Conservation (phyloP, 2,329 filamentous ascomycete genomes). For the Teratosphaeria destructans region DNA sequence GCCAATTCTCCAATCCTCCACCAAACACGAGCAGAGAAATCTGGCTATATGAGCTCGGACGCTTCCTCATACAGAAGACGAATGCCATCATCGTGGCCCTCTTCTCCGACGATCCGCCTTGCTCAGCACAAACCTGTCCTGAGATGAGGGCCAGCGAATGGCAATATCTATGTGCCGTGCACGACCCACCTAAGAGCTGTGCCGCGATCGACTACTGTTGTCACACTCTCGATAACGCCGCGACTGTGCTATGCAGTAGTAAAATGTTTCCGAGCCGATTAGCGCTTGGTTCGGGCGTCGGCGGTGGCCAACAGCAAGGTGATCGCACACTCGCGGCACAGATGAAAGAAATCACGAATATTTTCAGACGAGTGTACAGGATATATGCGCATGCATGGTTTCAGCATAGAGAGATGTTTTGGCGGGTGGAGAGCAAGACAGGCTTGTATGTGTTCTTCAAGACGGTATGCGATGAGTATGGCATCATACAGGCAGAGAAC, state of each 20-base stretch:
- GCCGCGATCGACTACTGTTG: slow-evolving; percentile 99
- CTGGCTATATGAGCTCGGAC: slow-evolving; percentile 96
- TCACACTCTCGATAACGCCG: slow-evolving; percentile 96
- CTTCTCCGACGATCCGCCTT: slow-evolving; percentile 81
- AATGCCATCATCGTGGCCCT: slow-evolving; percentile 89
- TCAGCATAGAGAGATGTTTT: slow-evolving; percentile 89
- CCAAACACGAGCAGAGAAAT: slow-evolving; percentile 73
- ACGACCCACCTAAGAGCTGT: slow-evolving; percentile 92
- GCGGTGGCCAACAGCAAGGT: slow-evolving; percentile 18
- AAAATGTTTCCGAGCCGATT: slow-evolving; percentile 91
- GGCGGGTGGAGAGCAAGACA: slow-evolving; percentile 82
- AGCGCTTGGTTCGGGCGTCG: slow-evolving; percentile 37
- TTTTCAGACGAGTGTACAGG: slow-evolving; percentile 85
- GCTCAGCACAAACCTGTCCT: slow-evolving; percentile 78
- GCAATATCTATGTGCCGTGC: slow-evolving; percentile 97
- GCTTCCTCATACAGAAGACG: slow-evolving; percentile 88
- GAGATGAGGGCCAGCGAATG: slow-evolving; percentile 99
- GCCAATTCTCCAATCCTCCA: slow-evolving; percentile 68
- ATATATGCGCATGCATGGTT: slow-evolving; percentile 99
- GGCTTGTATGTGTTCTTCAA: slow-evolving; percentile 96
- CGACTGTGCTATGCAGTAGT: slow-evolving; percentile 83
- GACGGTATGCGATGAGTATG: slow-evolving; percentile 87
- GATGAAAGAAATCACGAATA: slow-evolving; percentile 80
- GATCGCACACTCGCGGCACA: slow-evolving; percentile 41
- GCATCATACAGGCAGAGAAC: slow-evolving; percentile 81